Percentiles rank a stretch among this genome's conserved stretches.
These are phyloP conservation scores for Rubia yunnanensis DNA, from an alignment of 257 asterid species.

Conservation along the genomic window DNA sequence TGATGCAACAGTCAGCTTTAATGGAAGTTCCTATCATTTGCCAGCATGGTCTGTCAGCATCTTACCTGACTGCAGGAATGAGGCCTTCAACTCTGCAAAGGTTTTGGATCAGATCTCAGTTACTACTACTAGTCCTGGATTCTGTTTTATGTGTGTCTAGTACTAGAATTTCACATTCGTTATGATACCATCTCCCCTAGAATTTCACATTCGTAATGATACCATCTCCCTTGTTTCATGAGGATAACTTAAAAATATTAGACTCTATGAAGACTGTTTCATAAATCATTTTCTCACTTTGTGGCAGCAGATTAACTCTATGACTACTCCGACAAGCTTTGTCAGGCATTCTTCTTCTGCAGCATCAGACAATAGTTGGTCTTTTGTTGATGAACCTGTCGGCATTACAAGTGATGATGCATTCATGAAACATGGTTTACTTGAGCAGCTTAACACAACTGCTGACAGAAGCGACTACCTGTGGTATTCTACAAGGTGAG, in stretches of 20 bases:
- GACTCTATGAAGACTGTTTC: no score
- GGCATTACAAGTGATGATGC: constrained; percentile 72
- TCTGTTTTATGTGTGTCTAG: background rate
- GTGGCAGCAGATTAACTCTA: constrained; percentile 61
- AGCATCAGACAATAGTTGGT: constrained; percentile 48
- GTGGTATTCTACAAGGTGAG: constrained; percentile 79
- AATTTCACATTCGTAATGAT: no score
- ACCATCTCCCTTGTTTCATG: no score
- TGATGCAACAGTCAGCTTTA: constrained; percentile 51
- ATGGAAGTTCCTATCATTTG: constrained; percentile 54
- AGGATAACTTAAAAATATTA: no score
- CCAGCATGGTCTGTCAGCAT: constrained; percentile 94
- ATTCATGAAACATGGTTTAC: constrained; percentile 42
- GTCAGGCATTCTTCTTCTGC: constrained; percentile 38
- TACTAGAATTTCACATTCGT: background rate
- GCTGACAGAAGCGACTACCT: constrained; percentile 75
- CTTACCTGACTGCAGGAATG: constrained; percentile 81
- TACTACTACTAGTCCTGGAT: background rate
- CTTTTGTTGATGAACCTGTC: constrained; percentile 70
- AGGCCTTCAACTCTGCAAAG: constrained; percentile 67
- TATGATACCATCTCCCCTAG: background rate
- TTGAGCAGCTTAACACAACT: constrained; percentile 79
- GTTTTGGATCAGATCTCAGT: constrained; percentile 30
- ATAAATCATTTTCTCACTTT: background rate
- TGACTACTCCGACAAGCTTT: constrained; percentile 43